Percentiles rank a stretch among this genome's conserved stretches.
These are phyloP conservation scores for Clathrus columnatus DNA, from an alignment of 768 basidiomycete genomes.

Conservation along the genomic window DNA sequence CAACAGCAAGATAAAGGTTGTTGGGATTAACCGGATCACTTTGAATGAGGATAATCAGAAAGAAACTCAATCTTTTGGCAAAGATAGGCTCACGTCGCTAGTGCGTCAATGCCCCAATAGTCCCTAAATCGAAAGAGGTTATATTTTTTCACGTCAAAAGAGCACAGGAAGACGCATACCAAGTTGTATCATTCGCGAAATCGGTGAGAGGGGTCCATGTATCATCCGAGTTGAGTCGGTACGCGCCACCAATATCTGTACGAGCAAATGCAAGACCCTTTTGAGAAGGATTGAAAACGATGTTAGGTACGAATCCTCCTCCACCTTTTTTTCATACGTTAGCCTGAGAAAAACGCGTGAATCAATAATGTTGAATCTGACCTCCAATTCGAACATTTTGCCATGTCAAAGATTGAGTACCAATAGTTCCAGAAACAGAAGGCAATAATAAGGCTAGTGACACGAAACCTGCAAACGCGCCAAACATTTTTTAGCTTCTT, in stretches of 20 bases:
- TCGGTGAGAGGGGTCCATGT: constrained; percentile 57
- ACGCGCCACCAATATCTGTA: constrained; percentile 60
- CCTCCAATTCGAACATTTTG: constrained; percentile 51
- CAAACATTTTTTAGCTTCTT: neutral
- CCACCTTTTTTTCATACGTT: neutral
- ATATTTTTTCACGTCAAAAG: neutral
- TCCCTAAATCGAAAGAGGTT: constrained; percentile 7
- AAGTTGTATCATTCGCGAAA: constrained; percentile 37
- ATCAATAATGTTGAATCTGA: constrained; percentile 14
- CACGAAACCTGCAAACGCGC: neutral
- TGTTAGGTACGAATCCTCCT: constrained; percentile 39
- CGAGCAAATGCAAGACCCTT: constrained; percentile 59
- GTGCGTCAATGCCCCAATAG: constrained; percentile 52
- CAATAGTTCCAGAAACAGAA: neutral
- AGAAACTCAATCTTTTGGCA: constrained; percentile 44
- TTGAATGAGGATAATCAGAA: constrained; percentile 16
- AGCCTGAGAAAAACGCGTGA: constrained; percentile 21
- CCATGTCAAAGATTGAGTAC: constrained; percentile 29
- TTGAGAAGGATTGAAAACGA: constrained; percentile 53
- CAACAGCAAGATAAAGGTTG: constrained; percentile 6
- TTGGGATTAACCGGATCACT: neutral
- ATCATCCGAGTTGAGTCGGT: constrained; percentile 51
- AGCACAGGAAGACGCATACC: constrained; percentile 28
- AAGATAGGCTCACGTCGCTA: constrained; percentile 55
- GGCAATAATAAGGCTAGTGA: neutral